phyloP scores from a whole-genome alignment of 2,329 filamentous ascomycete genomes.

The Sclerotinia trifoliorum region DNA sequence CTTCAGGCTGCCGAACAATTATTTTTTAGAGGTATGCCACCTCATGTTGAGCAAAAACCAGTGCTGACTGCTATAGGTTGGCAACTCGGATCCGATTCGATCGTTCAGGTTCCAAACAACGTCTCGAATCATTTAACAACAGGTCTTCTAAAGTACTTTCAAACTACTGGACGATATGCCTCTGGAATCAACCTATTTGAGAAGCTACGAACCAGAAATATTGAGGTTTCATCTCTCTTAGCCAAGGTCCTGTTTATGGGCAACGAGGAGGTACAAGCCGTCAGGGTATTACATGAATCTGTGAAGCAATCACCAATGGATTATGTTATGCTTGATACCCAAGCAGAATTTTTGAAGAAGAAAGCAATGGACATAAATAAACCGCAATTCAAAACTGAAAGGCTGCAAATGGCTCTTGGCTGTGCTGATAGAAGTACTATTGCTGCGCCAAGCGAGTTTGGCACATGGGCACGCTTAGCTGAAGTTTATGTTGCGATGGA shows the following conservation, averaged over 20 bases:
- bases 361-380: conserved; percentile 65
- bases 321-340: conserved; percentile 91
- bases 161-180: conserved; percentile 89
- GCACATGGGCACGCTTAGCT: conserved; percentile 90
- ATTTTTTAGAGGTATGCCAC: conserved; percentile 76
- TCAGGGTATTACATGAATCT: conserved; percentile 82
- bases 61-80: conserved; percentile 58
- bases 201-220: conserved; percentile 85
- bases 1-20: conserved; percentile 89
- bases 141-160: conserved; percentile 91
- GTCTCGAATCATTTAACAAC: conserved; percentile 94
- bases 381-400: conserved; percentile 58
- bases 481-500: conserved; percentile 93
- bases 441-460: conserved; percentile 93
- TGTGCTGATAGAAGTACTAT: conserved; percentile 94
- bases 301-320: conserved; percentile 95
- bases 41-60: neutral
- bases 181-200: conserved; percentile 98
- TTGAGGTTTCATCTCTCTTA: conserved; percentile 90
- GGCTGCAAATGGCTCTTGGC: conserved; percentile 81
- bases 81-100: conserved; percentile 93
- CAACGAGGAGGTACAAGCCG: conserved; percentile 94
- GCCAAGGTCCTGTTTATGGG: conserved; percentile 91
- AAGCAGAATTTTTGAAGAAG: conserved; percentile 85
- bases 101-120: conserved; percentile 95